Conservation (phyloP, 495 filamentous ascomycete species). For the Baudoinia panamericana region DNA sequence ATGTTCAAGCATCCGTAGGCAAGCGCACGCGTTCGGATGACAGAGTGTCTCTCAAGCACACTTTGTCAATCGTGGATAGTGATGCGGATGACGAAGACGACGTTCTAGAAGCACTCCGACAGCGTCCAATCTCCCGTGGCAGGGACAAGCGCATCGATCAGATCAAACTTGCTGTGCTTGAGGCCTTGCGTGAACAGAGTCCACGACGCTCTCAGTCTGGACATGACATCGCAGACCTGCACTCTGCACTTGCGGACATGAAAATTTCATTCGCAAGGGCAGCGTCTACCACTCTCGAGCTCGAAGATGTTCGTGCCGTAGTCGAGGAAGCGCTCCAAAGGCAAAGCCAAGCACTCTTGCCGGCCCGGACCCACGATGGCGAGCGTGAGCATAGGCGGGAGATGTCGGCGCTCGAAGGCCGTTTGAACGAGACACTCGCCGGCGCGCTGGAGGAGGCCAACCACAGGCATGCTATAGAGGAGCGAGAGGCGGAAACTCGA, state of each 20-base stretch:
- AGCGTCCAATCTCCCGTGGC: conserved; percentile 51
- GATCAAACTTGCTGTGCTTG: conserved; percentile 64
- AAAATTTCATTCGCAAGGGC: conserved; percentile 35
- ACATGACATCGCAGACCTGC: conserved; percentile 33
- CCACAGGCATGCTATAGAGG: conserved; percentile 53
- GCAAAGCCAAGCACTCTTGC: conserved; percentile 21
- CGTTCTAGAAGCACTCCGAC: conserved; percentile 32
- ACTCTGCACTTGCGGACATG: conserved; percentile 45
- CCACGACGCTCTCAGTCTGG: conserved; percentile 9
- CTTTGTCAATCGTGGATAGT: conserved; percentile 42
- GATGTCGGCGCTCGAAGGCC: conserved; percentile 30
- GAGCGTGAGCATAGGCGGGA: conserved; percentile 33
- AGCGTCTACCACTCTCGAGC: conserved; percentile 23
- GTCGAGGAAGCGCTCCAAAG: conserved; percentile 40
- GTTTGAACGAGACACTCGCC: conserved; percentile 31
- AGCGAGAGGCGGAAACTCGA: conserved; percentile 57
- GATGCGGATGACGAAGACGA: conserved; percentile 96
- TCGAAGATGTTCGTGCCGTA: conserved; percentile 44
- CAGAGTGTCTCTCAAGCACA: conserved; percentile 19
- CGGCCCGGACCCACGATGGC: conserved; percentile 23
- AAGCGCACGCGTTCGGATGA: conserved; percentile 8
- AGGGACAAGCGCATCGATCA: conserved; percentile 24
- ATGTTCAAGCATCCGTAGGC: conserved; percentile 56
- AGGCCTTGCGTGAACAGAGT: conserved; percentile 38
- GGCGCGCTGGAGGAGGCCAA: conserved; percentile 50